Conservation (phyloP, 768 basidiomycete genomes). For the Hericium rajendrae region DNA sequence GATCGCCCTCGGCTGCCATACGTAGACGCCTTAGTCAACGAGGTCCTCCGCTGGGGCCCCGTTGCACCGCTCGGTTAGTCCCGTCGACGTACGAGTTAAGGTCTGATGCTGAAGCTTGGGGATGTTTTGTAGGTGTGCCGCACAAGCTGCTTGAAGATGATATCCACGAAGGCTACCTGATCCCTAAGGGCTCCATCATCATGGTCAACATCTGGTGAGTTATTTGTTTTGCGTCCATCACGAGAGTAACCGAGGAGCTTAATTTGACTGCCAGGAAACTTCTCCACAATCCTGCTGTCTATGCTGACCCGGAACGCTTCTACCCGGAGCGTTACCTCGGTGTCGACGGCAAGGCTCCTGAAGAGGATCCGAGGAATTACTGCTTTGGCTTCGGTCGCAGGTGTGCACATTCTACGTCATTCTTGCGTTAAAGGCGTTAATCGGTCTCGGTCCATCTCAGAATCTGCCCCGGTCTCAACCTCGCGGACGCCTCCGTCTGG, state of each 20-base stretch:
- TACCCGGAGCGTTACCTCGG: neutral
- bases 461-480: constrained; percentile 1
- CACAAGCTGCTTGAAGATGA: neutral
- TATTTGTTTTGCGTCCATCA: neutral
- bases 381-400: constrained; percentile 1
- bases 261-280: neutral
- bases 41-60: neutral
- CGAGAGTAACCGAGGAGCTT: neutral
- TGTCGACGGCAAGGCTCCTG: neutral
- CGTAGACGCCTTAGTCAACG: neutral
- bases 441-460: neutral
- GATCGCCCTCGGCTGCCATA: constrained; percentile 9
- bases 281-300: neutral
- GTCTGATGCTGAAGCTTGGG: neutral
- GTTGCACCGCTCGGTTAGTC: neutral
- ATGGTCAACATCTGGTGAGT: neutral
- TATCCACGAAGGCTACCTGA: neutral
- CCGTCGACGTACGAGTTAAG: neutral
- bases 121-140: neutral
- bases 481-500: constrained; percentile 7
- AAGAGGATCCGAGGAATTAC: neutral
- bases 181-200: neutral
- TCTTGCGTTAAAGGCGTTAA: neutral
- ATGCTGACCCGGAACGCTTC: neutral
- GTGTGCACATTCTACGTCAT: neutral